Percentiles rank a stretch among this genome's conserved stretches.
These are phyloP conservation scores for Hypoxylon rickii DNA, from an alignment of 495 filamentous ascomycete genomes.

Conservation along the genomic window DNA sequence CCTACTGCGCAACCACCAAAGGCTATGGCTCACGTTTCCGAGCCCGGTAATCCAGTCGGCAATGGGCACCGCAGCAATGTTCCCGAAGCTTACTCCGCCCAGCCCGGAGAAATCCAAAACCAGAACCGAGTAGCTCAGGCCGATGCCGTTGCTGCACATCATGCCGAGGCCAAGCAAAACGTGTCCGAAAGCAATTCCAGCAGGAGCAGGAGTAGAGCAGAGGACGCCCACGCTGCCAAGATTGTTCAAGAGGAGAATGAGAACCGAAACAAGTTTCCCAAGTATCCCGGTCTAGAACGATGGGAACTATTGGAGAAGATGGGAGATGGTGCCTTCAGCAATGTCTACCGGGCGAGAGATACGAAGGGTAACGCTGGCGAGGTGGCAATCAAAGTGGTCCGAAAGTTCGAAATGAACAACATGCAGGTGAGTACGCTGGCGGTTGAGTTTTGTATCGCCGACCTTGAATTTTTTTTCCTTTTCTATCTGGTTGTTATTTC, in stretches of 20 bases:
- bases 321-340: slow-evolving; percentile 99
- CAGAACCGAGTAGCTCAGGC: slow-evolving; percentile 69
- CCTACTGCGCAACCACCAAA: slow-evolving; percentile 42
- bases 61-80: slow-evolving; percentile 44
- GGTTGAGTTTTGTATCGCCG: slow-evolving; percentile 30
- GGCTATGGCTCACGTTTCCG: slow-evolving; percentile 55
- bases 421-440: slow-evolving; percentile 78
- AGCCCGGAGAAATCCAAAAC: slow-evolving; percentile 55
- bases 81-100: slow-evolving; percentile 60
- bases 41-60: slow-evolving; percentile 48
- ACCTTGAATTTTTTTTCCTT: slow-evolving; percentile 32
- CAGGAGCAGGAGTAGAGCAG: slow-evolving; percentile 55
- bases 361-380: slow-evolving; percentile 68
- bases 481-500: slow-evolving; percentile 36
- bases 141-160: slow-evolving; percentile 61
- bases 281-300: slow-evolving; percentile 88
- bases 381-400: slow-evolving; percentile 97
- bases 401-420: slow-evolving; percentile 98
- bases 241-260: slow-evolving; percentile 91
- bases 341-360: slow-evolving; percentile 91
- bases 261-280: slow-evolving; percentile 81
- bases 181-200: slow-evolving; percentile 22
- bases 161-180: slow-evolving; percentile 44
- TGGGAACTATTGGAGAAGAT: slow-evolving; percentile 95
- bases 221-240: slow-evolving; percentile 72